phyloP scores from a whole-genome alignment of 208 protist genomes.

The Leishmania lainsoni region DNA sequence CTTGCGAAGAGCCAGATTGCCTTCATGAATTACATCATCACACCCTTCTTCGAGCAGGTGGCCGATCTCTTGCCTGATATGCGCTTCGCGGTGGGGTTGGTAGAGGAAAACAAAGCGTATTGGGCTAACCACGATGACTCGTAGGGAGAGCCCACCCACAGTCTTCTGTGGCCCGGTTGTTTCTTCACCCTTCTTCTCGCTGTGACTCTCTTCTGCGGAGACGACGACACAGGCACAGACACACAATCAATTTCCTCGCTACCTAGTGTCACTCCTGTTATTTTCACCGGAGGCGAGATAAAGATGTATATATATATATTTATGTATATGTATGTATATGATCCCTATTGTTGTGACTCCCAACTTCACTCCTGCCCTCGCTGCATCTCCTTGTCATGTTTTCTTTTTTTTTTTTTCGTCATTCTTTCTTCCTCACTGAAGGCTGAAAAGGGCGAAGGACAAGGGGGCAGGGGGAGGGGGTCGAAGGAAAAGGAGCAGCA shows the following conservation, averaged over 20 bases:
- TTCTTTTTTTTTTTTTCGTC: constrained; percentile 1
- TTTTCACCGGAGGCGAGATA: neutral
- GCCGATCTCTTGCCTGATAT: constrained; percentile 84
- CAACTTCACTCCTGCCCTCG: neutral
- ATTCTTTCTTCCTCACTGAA: neutral
- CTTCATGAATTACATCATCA: constrained; percentile 94
- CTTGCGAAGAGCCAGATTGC: constrained; percentile 90
- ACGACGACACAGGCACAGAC: neutral
- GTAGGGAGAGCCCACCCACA: constrained; percentile 14
- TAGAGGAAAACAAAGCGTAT: constrained; percentile 83
- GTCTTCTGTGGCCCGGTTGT: neutral
- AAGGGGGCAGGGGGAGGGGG: neutral
- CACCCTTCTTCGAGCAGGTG: constrained; percentile 89
- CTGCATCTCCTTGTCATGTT: neutral
- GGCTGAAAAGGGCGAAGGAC: too few species aligned
- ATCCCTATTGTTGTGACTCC: neutral
- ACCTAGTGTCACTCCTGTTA: neutral
- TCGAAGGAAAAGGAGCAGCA: neutral
- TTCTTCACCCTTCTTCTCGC: constrained; percentile 14
- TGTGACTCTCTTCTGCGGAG: neutral
- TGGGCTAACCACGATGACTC: constrained; percentile 70
- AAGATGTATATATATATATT: neutral
- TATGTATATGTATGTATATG: neutral
- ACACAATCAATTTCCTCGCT: neutral
- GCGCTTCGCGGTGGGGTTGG: constrained; percentile 77